Conservation (phyloP, 768 basidiomycete species). For the Sistotremastrum niveocremeum region DNA sequence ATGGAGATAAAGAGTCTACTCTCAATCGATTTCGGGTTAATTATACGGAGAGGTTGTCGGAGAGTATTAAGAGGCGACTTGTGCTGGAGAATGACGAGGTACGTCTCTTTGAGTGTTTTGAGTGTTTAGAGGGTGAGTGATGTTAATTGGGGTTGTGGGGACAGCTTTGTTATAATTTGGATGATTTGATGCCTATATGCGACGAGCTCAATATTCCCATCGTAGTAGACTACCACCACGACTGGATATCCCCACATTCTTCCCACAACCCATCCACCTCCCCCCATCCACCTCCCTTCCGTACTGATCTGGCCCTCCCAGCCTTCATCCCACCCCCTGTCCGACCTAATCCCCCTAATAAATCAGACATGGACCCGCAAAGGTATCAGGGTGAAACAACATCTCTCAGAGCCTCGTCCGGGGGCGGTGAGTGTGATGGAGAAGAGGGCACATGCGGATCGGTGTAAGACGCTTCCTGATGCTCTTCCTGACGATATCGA, state of each 20-base stretch:
- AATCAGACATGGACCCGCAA: conserved; percentile 60
- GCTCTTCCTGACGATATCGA: conserved; percentile 65
- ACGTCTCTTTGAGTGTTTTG: conserved; percentile 4
- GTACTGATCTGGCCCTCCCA: not conserved
- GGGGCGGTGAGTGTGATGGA: conserved; percentile 80
- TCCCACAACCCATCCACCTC: too few species aligned
- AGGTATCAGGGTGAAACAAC: conserved; percentile 83
- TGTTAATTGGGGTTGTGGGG: not conserved
- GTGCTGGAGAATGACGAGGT: conserved; percentile 96
- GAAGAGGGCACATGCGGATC: conserved; percentile 72
- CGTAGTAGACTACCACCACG: conserved; percentile 71
- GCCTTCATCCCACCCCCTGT: conserved; percentile 32
- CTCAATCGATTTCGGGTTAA: conserved; percentile 61
- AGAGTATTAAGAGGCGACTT: conserved; percentile 53
- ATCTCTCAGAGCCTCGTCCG: conserved; percentile 79
- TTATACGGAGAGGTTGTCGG: conserved; percentile 42
- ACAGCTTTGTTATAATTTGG: conserved; percentile 74
- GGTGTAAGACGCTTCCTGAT: conserved; percentile 54
- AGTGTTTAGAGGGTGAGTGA: not conserved
- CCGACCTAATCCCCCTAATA: conserved; percentile 59
- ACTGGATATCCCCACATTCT: conserved; percentile 37
- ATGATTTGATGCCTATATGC: conserved; percentile 78
- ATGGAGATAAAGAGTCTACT: conserved; percentile 64
- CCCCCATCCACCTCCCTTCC: conserved; percentile 7
- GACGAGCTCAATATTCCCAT: conserved; percentile 70